phyloP scores from a whole-genome alignment of 2,329 filamentous ascomycete genomes.

The Neopestalotiopsis rosae region DNA sequence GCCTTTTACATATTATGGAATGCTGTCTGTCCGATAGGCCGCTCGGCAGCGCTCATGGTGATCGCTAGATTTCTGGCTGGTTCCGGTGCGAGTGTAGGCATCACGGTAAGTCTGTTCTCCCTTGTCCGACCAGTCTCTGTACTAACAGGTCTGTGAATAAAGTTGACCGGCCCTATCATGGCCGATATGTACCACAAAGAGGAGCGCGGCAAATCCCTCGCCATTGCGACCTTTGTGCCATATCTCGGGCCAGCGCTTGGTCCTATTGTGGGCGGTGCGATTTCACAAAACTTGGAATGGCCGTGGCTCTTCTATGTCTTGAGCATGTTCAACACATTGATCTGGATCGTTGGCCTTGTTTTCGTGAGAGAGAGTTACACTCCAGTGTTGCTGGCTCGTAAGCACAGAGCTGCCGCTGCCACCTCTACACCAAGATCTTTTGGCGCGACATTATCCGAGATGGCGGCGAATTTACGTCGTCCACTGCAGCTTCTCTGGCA shows the following conservation, averaged over 20 bases:
- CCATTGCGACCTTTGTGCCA: constrained; percentile 36
- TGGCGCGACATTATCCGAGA: background rate
- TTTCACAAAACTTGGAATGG: constrained; percentile 68
- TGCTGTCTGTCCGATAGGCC: constrained; percentile 37
- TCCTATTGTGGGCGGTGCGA: constrained; percentile 70
- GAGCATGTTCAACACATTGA: constrained; percentile 47
- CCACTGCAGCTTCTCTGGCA: constrained; percentile 49
- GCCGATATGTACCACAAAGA: constrained; percentile 41
- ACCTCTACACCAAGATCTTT: constrained; percentile 20
- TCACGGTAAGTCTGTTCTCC: constrained; percentile 29
- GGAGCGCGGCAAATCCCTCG: constrained; percentile 42
- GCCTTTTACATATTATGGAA: constrained; percentile 44
- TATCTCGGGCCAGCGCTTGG: constrained; percentile 69
- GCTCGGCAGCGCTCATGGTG: constrained; percentile 37
- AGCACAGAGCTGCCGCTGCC: constrained; percentile 39
- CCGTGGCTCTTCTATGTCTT: constrained; percentile 74
- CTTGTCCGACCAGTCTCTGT: too few relatives aligned
- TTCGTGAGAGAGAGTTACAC: constrained; percentile 2
- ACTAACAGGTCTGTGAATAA: background rate
- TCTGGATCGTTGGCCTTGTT: background rate
- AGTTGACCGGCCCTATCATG: constrained; percentile 41
- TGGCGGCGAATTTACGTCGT: constrained; percentile 33
- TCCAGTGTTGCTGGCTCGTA: background rate
- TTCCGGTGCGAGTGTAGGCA: constrained; percentile 35
- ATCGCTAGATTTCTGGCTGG: constrained; percentile 34